These are phyloP conservation scores for Metrosideros polymorpha DNA, from an alignment of 441 rosid species.

Conservation along the genomic window DNA sequence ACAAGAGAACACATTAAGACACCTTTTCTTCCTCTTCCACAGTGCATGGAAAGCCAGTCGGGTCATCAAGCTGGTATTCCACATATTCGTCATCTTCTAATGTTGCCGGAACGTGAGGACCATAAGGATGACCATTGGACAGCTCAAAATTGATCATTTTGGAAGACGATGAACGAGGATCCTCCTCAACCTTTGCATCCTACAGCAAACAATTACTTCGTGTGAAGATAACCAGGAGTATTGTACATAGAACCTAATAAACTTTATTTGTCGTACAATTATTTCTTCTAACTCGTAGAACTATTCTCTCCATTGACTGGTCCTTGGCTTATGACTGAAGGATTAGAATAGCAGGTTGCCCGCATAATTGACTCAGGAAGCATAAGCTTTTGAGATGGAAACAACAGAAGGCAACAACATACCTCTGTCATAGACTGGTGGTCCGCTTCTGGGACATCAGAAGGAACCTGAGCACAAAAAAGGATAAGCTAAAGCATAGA, in stretches of 20 bases:
- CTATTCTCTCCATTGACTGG: background rate
- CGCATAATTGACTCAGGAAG: background rate
- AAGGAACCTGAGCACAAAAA: background rate
- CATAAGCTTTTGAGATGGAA: background rate
- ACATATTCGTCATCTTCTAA: background rate
- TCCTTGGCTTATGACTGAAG: background rate
- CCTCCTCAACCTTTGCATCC: background rate
- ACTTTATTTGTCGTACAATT: background rate
- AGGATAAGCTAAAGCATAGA: background rate
- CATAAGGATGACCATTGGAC: background rate
- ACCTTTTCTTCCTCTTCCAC: constrained; percentile 2
- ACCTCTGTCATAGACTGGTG: background rate
- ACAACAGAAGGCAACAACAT: background rate
- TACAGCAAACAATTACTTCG: background rate
- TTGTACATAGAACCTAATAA: background rate
- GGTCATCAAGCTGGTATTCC: constrained; percentile 1
- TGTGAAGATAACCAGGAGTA: background rate
- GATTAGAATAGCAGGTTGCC: background rate
- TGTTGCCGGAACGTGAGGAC: background rate
- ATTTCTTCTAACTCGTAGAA: background rate
- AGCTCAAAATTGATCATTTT: constrained; percentile 1
- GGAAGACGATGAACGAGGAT: background rate
- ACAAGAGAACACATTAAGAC: background rate
- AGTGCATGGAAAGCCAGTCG: background rate
- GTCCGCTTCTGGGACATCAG: background rate